Evolutionary conservation across 352 stramenopile species (phyloP).

Genomic region (Phytopythium chamaehyphon): DNA sequence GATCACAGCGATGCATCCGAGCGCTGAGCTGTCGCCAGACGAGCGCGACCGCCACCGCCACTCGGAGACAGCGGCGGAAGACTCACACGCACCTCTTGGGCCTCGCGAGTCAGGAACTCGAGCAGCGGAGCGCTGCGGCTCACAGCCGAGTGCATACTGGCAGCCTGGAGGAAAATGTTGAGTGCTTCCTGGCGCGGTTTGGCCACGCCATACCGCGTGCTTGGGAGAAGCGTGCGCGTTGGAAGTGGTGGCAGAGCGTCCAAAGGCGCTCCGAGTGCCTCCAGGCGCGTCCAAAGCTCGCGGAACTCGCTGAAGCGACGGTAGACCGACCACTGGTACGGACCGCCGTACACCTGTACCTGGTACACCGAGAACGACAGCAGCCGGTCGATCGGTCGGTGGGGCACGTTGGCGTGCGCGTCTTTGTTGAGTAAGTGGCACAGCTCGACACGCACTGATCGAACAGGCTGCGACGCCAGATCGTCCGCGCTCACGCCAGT

Average conservation of each 20-base stretch:
- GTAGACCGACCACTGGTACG: constrained; percentile 84
- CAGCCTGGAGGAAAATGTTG: constrained; percentile 73
- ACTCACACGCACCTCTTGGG: constrained; percentile 76
- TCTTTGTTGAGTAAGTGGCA: constrained; percentile 88
- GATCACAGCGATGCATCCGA: constrained; percentile 4
- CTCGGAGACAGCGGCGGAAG: constrained; percentile 72
- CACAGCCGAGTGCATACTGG: constrained; percentile 80
- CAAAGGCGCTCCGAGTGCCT: constrained; percentile 37
- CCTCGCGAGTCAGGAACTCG: constrained; percentile 70
- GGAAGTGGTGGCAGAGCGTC: constrained; percentile 63
- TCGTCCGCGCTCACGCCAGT: constrained; percentile 67
- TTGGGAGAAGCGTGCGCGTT: constrained; percentile 68
- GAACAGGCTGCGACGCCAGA: constrained; percentile 65
- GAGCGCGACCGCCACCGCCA: constrained; percentile 16
- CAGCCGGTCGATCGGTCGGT: constrained; percentile 61
- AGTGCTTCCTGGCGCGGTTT: constrained; percentile 73
- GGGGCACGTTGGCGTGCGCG: constrained; percentile 72
- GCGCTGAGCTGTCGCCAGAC: not conserved
- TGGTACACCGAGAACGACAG: constrained; percentile 84
- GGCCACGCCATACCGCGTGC: constrained; percentile 57
- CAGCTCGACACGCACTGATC: constrained; percentile 76
- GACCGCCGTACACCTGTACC: constrained; percentile 76
- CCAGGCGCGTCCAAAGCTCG: constrained; percentile 42
- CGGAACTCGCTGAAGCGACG: constrained; percentile 85
- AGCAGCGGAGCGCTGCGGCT: constrained; percentile 68